A percentile compares a stretch with the other conserved stretches of the same genome.
These are phyloP conservation scores for Cubamyces sp. DNA, from an alignment of 768 basidiomycete genomes.

Conservation along the genomic window DNA sequence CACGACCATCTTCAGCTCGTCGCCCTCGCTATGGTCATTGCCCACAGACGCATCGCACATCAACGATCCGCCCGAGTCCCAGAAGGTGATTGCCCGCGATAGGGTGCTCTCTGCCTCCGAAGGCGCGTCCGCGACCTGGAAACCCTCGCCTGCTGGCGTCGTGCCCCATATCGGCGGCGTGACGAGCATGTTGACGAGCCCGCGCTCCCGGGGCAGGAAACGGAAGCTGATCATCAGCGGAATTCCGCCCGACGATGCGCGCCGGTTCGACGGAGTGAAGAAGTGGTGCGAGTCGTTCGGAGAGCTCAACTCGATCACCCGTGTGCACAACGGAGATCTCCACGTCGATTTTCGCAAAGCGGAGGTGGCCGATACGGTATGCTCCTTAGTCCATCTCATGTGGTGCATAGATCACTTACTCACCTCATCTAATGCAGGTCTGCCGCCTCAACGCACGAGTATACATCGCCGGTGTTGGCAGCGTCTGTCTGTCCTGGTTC, in stretches of 20 bases:
- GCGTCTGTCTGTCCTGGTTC: constrained; percentile 78
- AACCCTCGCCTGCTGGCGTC: constrained; percentile 21
- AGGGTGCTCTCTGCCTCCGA: constrained; percentile 35
- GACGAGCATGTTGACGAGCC: constrained; percentile 29
- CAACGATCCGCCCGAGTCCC: constrained; percentile 39
- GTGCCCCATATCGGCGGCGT: constrained; percentile 25
- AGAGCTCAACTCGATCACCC: constrained; percentile 70
- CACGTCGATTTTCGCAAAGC: constrained; percentile 73
- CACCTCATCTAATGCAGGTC: constrained; percentile 47
- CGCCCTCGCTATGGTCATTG: constrained; percentile 44
- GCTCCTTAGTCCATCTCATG: constrained; percentile 30
- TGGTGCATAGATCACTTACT: not conserved
- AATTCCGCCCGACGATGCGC: constrained; percentile 59
- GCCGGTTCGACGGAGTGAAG: constrained; percentile 68
- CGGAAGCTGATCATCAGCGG: constrained; percentile 68
- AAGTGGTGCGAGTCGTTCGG: constrained; percentile 86
- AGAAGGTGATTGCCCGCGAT: constrained; percentile 36
- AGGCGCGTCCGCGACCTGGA: constrained; percentile 39
- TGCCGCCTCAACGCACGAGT: constrained; percentile 80
- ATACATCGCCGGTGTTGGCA: constrained; percentile 73
- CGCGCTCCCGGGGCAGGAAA: constrained; percentile 53
- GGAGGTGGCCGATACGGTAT: constrained; percentile 80
- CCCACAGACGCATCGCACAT: constrained; percentile 46
- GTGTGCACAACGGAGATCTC: constrained; percentile 79
- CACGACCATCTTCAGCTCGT: constrained; percentile 38